Base-by-base conservation (phyloP, 306 rosid species). In the Casuarina cunninghamiana region DNA sequence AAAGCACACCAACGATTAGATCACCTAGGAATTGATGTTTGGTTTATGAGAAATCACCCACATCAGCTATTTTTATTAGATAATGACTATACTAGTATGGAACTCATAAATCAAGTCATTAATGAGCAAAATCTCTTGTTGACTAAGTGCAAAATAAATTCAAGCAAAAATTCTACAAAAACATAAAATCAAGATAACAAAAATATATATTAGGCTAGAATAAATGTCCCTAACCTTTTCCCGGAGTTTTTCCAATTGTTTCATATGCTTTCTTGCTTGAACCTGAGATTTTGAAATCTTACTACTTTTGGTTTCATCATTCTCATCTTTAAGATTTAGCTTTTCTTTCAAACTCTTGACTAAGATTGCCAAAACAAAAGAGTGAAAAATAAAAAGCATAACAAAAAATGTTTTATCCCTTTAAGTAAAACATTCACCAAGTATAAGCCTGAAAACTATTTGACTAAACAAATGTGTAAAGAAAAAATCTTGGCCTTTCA, bases 211-310 rank as follows among this genome's bases (percentile, higher is more conserved):
- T 21, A 42, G 5, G 46, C 13, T 66, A 44, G 73, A 10, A n/a
- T 2, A 44, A 42, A 69, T 72, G 7, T 41, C 35, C 16, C 78
- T 44, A 79, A 94, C 97, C 97, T 94, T 90, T 60, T 89, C 77
- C 39, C 74, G 80, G 55, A 92, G 98, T 69, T 87, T 88, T 74
- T 89, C 83, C 16, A 90, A 82, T 43, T 92, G 95, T 51, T 87
- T 91, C 76, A 82, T 86, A 62, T 94, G 97, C 83, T 87, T 88
- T 78, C 53, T 88, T 12, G 92, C 97, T 81, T 74, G 85, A 57
- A 80, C 81, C 45, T 3, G 74, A 79, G 85, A 35, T 74, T 68
- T 69, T 9, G 92, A 72, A 41, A 73, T 73, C 68, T 60, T 85
- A 58, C 43, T 78, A 53, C 74, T 72, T 74, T 76, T 74, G 50